Percentiles rank a stretch among this genome's conserved stretches.
Conservation (phyloP, 208 protist genomes). For the Blechomonas ayalai region DNA sequence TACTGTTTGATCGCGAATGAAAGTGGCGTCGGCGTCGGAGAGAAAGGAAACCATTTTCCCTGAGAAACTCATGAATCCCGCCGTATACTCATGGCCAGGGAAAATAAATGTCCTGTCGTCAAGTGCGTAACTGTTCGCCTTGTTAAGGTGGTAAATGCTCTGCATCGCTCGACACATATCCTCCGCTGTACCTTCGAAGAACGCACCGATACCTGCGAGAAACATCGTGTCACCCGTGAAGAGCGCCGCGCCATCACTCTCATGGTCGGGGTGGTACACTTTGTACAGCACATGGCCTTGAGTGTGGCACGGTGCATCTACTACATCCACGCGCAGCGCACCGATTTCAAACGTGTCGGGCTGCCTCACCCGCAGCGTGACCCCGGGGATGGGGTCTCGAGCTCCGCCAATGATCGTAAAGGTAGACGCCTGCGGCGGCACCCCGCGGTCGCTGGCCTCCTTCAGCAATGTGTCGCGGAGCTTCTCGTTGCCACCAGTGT, state of each 20-base stretch:
- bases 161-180: constrained; percentile 73
- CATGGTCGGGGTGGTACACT: constrained; percentile 18
- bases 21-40: constrained; percentile 25
- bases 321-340: constrained; percentile 48
- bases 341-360: constrained; percentile 60
- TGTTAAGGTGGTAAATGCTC: constrained; percentile 50
- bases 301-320: constrained; percentile 86
- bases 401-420: constrained; percentile 68
- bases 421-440: background rate
- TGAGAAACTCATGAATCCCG: constrained; percentile 69
- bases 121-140: constrained; percentile 13
- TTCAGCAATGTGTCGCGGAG: constrained; percentile 24
- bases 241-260: constrained; percentile 52
- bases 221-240: constrained; percentile 95
- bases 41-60: constrained; percentile 11
- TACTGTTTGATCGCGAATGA: constrained; percentile 35
- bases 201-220: constrained; percentile 86
- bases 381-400: constrained; percentile 60
- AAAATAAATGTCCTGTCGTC: constrained; percentile 66
- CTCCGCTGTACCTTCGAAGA: constrained; percentile 88
- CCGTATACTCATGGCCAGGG: constrained; percentile 89
- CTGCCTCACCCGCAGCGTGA: constrained; percentile 49
- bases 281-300: constrained; percentile 77
- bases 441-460: background rate
- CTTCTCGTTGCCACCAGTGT: constrained; percentile 81